phyloP scores from a whole-genome alignment of 2,329 filamentous ascomycete genomes.

The Aspergillus caelatus region DNA sequence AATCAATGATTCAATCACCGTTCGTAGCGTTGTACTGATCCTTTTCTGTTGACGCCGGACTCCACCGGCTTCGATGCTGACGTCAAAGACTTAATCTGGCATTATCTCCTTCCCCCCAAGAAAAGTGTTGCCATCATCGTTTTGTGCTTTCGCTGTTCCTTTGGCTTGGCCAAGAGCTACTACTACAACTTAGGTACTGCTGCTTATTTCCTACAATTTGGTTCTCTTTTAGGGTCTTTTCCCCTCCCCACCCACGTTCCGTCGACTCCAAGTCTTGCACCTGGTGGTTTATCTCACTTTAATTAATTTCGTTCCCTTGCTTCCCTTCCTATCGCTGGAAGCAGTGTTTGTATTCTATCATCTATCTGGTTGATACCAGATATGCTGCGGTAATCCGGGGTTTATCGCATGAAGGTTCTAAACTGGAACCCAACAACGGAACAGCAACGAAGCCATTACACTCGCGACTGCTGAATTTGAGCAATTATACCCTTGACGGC shows the following conservation, averaged over 20 bases:
- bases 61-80: conserved; percentile 13
- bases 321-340: not conserved
- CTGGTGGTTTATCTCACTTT: conserved; percentile 2
- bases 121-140: conserved; percentile 1
- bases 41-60: conserved; percentile 1
- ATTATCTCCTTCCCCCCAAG: not conserved
- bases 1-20: not conserved
- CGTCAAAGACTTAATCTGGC: conserved; percentile 18
- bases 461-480: not conserved
- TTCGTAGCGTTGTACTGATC: conserved; percentile 3
- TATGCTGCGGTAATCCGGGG: conserved; percentile 7
- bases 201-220: not conserved
- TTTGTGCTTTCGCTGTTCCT: not conserved
- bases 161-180: not conserved
- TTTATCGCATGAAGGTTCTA: conserved; percentile 3
- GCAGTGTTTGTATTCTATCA: too few relatives aligned
- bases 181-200: not conserved
- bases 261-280: not conserved
- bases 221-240: not conserved
- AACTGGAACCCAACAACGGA: not conserved
- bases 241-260: not conserved
- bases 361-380: not conserved
- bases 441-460: not conserved
- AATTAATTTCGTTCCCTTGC: not conserved
- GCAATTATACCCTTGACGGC: not conserved